A percentile compares a stretch with the other conserved stretches of the same genome.
Evolutionary conservation across 805 yeast species (phyloP).

Genomic region (Candida lessepsii): DNA sequence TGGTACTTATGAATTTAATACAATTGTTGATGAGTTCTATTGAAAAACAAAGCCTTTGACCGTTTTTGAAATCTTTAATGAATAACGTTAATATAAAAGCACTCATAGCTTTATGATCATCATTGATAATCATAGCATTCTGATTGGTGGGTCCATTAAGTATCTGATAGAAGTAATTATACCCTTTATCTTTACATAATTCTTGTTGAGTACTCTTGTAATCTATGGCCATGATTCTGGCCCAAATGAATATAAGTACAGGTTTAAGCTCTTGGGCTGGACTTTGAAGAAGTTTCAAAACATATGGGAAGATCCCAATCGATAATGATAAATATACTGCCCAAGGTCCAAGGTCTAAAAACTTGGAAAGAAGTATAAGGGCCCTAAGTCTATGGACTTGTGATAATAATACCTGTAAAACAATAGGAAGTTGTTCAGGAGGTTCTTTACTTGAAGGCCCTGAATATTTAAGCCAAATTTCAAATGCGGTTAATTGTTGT

Average conservation of each 20-base stretch:
- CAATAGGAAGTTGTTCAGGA: conserved; percentile 94
- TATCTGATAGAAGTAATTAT: conserved; percentile 80
- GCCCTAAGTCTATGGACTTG: conserved; percentile 95
- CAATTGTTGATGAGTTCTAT: conserved; percentile 70
- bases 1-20: conserved; percentile 58
- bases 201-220: conserved; percentile 88
- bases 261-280: conserved; percentile 96
- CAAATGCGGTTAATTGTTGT: conserved; percentile 94
- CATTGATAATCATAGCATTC: conserved; percentile 47
- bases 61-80: conserved; percentile 73
- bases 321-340: conserved; percentile 91
- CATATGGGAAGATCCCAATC: conserved; percentile 95
- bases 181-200: conserved; percentile 86
- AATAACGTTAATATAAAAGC: conserved; percentile 86
- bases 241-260: conserved; percentile 94
- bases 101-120: conserved; percentile 93
- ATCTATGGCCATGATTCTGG: conserved; percentile 95
- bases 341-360: conserved; percentile 95
- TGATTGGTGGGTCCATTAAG: conserved; percentile 26
- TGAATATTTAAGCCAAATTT: conserved; percentile 85
- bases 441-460: conserved; percentile 81
- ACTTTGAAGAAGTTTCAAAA: conserved; percentile 81
- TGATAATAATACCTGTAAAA: conserved; percentile 85
- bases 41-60: conserved; percentile 77
- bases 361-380: conserved; percentile 74